Evolutionary conservation across 1,139 yeast species (phyloP).

Genomic region (Suhomyces yuchorum): DNA sequence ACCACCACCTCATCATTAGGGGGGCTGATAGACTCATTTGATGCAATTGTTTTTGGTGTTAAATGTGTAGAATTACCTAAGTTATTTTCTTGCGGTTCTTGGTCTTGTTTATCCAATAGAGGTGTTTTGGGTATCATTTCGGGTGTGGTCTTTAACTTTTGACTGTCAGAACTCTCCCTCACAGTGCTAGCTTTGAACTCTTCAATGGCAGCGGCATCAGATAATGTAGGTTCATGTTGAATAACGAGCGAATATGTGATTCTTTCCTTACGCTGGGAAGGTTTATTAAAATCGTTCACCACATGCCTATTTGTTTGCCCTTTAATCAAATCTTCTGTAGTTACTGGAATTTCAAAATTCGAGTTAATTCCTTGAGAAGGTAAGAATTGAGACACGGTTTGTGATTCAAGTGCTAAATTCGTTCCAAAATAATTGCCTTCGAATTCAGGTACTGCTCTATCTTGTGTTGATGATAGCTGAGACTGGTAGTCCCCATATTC

Average conservation of each 20-base stretch:
- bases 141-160: too few relatives aligned
- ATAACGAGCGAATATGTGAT: neutral
- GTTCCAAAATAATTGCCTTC: neutral
- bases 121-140: too few relatives aligned
- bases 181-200: neutral
- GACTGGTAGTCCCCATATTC: conserved; percentile 4
- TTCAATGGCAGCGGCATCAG: neutral
- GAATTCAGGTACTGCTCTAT: conserved; percentile 5
- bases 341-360: neutral
- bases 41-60: too few relatives aligned
- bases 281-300: neutral
- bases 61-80: too few relatives aligned
- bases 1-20: too few relatives aligned
- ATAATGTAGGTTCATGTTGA: neutral
- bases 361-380: neutral
- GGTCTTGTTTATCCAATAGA: too few relatives aligned
- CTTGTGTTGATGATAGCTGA: conserved; percentile 4
- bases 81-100: too few relatives aligned
- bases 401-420: neutral
- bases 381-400: neutral
- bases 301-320: neutral
- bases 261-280: neutral
- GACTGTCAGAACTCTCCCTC: neutral
- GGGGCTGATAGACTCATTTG: too few relatives aligned
- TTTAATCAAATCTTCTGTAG: neutral